Evolutionary conservation across 2,329 filamentous ascomycete genomes (phyloP).

Genomic region (Samsoniella hepiali): DNA sequence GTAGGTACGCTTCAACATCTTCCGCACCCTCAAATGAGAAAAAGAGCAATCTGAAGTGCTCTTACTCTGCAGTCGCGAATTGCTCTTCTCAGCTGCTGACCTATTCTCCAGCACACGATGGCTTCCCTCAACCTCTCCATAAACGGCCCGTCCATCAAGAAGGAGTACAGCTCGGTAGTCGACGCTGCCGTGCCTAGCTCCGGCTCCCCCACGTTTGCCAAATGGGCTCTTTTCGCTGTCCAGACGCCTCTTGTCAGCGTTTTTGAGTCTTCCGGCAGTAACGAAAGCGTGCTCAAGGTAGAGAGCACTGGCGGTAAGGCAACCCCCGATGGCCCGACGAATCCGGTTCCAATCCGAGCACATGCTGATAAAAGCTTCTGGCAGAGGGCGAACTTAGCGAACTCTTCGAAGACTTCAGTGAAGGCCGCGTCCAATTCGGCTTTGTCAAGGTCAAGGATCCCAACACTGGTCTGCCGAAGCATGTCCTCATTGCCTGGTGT

Average conservation of each 20-base stretch:
- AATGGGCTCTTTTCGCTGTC: conserved; percentile 94
- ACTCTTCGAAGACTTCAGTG: conserved; percentile 91
- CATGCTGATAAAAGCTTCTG: conserved; percentile 22
- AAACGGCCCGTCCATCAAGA: conserved; percentile 80
- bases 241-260: conserved; percentile 88
- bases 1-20: conserved; percentile 9
- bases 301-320: conserved; percentile 78
- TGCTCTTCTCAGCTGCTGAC: conserved; percentile 20
- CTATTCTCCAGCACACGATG: conserved; percentile 48
- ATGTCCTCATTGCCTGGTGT: conserved; percentile 92
- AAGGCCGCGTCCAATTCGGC: conserved; percentile 94
- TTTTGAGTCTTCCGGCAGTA: conserved; percentile 80
- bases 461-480: conserved; percentile 85
- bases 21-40: not conserved
- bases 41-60: not conserved
- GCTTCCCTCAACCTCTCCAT: conserved; percentile 76
- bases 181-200: conserved; percentile 50
- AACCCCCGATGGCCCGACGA: conserved; percentile 10
- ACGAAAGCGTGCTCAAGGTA: conserved; percentile 94
- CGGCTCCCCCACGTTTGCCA: conserved; percentile 75
- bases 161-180: conserved; percentile 64
- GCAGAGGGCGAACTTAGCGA: conserved; percentile 87
- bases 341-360: conserved; percentile 1
- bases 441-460: conserved; percentile 96
- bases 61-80: not conserved